A percentile compares a stretch with the other conserved stretches of the same genome.
Conservation (phyloP, 805 yeast genomes). For the Lachancea fermentati region DNA sequence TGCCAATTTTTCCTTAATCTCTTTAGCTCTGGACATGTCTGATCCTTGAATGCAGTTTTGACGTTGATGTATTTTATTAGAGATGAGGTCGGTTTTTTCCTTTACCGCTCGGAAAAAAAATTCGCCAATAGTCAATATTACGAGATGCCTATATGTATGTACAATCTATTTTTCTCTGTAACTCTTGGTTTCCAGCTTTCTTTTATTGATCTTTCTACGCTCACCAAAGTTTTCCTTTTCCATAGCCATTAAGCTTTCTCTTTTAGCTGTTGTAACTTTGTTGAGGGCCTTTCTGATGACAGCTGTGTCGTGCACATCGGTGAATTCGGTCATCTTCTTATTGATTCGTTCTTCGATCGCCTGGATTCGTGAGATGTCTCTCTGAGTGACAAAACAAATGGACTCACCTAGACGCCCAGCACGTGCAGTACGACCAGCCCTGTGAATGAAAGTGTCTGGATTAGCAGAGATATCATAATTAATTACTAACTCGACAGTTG, state of each 20-base stretch:
- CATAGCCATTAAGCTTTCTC: slow-evolving; percentile 92
- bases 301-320: slow-evolving; percentile 64
- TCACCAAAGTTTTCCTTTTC: slow-evolving; percentile 88
- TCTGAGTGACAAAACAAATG: slow-evolving; percentile 75
- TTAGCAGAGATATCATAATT: slow-evolving; percentile 94
- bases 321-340: slow-evolving; percentile 72
- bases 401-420: slow-evolving; percentile 90
- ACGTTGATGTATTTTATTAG: neutral
- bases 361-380: slow-evolving; percentile 73
- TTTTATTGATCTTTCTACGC: slow-evolving; percentile 46
- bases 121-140: neutral
- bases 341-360: slow-evolving; percentile 84
- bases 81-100: neutral
- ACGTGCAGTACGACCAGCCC: slow-evolving; percentile 99
- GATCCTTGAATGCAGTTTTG: neutral
- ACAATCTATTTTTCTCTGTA: slow-evolving; percentile 8
- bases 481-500: slow-evolving; percentile 81
- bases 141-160: neutral
- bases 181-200: slow-evolving; percentile 27
- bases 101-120: neutral
- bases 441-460: slow-evolving; percentile 91
- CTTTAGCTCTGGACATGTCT: slow-evolving; percentile 31
- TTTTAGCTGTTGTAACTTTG: slow-evolving; percentile 71
- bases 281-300: slow-evolving; percentile 70
- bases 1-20: slow-evolving; percentile 30